phyloP scores from a whole-genome alignment of 1,284 basidiomycete genomes.

The Marasmius oreades region DNA sequence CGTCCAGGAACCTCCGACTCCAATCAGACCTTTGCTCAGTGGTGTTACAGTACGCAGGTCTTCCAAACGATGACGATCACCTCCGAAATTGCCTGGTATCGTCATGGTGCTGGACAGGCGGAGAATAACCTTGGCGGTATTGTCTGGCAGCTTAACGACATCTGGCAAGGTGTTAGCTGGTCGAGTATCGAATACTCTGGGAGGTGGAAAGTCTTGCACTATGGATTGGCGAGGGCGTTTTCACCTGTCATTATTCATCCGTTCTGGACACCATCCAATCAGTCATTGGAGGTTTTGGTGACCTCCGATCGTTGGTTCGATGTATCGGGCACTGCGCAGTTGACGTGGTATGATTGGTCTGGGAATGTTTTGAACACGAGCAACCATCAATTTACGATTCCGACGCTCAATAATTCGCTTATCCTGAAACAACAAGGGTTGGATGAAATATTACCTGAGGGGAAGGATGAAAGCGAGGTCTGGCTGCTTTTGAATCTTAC shows the following conservation, averaged over 20 bases:
- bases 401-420: conserved; percentile 48
- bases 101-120: conserved; percentile 49
- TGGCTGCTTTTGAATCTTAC: conserved; percentile 52
- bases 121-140: conserved; percentile 60
- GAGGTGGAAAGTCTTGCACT: conserved; percentile 60
- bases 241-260: conserved; percentile 49
- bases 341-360: conserved; percentile 59
- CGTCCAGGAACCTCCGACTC: conserved; percentile 44
- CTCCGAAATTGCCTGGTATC: conserved; percentile 58
- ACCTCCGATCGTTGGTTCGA: conserved; percentile 50
- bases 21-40: conserved; percentile 59
- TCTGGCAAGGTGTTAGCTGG: conserved; percentile 66
- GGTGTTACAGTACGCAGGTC: conserved; percentile 59
- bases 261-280: conserved; percentile 48
- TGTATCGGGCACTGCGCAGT: conserved; percentile 43
- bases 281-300: conserved; percentile 46
- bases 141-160: conserved; percentile 67
- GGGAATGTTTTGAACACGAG: conserved; percentile 40
- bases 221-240: conserved; percentile 45
- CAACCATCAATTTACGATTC: conserved; percentile 38
- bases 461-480: conserved; percentile 38
- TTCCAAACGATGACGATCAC: conserved; percentile 58
- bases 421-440: conserved; percentile 39
- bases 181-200: conserved; percentile 58
- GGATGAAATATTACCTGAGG: conserved; percentile 40